Conservation (phyloP, 2,329 filamentous ascomycete species). For the Apiospora pterosperma region DNA sequence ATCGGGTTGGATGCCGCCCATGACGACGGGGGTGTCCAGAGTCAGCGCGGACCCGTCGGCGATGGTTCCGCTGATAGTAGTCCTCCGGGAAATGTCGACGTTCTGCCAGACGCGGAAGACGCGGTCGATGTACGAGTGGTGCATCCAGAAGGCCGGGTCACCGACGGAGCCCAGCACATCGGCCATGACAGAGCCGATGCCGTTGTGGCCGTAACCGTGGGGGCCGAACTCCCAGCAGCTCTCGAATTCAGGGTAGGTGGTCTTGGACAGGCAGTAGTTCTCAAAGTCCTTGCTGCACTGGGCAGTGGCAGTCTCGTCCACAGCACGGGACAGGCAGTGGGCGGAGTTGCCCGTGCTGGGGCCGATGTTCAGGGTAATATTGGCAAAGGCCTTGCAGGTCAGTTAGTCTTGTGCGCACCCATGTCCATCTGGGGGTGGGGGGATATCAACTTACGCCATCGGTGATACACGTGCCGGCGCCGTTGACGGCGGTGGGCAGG, state of each 20-base stretch:
- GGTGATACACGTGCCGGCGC: conserved; percentile 23
- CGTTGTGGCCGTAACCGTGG: conserved; percentile 31
- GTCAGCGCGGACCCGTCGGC: conserved; percentile 1
- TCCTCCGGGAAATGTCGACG: conserved; percentile 21
- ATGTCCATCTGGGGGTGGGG: background rate
- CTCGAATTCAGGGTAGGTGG: conserved; percentile 9
- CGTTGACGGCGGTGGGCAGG: conserved; percentile 21
- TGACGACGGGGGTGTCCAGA: conserved; percentile 6
- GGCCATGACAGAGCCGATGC: conserved; percentile 27
- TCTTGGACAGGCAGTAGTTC: conserved; percentile 10
- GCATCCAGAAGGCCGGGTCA: conserved; percentile 26
- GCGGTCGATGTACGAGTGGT: conserved; percentile 10
- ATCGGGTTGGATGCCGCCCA: conserved; percentile 7
- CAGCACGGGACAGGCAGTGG: conserved; percentile 29
- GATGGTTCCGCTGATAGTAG: conserved; percentile 15
- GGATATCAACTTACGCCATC: conserved; percentile 19
- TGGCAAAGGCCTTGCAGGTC: conserved; percentile 17
- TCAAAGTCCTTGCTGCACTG: conserved; percentile 18
- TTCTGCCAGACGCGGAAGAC: conserved; percentile 15
- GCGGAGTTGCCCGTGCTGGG: conserved; percentile 20
- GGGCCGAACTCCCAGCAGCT: conserved; percentile 18
- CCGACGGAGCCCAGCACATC: conserved; percentile 26
- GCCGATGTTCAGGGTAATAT: conserved; percentile 15
- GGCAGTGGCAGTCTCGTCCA: conserved; percentile 22
- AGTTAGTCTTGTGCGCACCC: conserved; percentile 1